These are phyloP conservation scores for Tetrahymena borealis DNA, from an alignment of 73 alveolate species.

Conservation along the genomic window DNA sequence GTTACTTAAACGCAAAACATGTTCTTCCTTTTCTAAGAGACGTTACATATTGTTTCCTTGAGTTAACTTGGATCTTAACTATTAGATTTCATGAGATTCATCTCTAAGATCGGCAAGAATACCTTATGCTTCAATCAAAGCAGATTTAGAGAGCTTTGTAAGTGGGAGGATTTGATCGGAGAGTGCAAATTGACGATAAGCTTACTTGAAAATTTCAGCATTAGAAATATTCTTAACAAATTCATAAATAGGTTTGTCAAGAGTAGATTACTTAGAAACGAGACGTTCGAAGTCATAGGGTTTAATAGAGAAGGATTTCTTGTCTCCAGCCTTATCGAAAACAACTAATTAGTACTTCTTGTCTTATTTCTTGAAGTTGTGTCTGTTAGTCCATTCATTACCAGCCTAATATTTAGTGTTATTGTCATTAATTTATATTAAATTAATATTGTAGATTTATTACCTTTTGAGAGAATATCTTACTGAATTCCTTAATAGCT, in stretches of 20 bases:
- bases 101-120: slow-evolving; percentile 55
- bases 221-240: slow-evolving; percentile 64
- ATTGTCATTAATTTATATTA: not conserved
- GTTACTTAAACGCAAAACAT: slow-evolving; percentile 12
- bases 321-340: not conserved
- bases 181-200: slow-evolving; percentile 61
- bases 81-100: slow-evolving; percentile 43
- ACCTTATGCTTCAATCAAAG: slow-evolving; percentile 51
- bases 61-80: slow-evolving; percentile 29
- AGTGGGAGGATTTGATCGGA: slow-evolving; percentile 56
- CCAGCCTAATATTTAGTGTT: slow-evolving; percentile 36
- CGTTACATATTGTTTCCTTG: slow-evolving; percentile 21
- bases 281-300: slow-evolving; percentile 12
- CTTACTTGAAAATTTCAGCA: slow-evolving; percentile 58
- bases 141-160: slow-evolving; percentile 48
- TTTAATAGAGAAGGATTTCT: not conserved
- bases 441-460: not conserved
- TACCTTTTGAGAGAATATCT: slow-evolving; percentile 66
- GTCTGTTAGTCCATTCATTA: slow-evolving; percentile 73
- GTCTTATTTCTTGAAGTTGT: slow-evolving; percentile 32
- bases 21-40: not conserved
- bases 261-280: not conserved
- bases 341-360: slow-evolving; percentile 9
- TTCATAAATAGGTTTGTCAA: slow-evolving; percentile 33
- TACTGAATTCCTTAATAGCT: slow-evolving; percentile 79